Evolutionary conservation across 805 yeast genomes (phyloP).

Genomic region (Schwanniomyces polymorphus): DNA sequence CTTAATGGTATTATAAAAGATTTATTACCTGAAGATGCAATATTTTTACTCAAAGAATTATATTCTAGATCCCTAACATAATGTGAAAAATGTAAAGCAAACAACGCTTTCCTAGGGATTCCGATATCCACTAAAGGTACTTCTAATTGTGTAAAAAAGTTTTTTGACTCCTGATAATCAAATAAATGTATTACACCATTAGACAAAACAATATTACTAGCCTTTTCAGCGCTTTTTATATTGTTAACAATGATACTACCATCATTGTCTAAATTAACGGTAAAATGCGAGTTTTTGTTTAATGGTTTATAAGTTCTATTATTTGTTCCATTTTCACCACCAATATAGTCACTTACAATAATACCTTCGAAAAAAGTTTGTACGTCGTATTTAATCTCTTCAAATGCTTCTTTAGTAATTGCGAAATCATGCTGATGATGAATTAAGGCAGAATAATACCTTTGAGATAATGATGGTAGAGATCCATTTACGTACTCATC

Average conservation of each 20-base stretch:
- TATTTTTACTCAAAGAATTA: constrained; percentile 53
- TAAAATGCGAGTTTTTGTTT: constrained; percentile 11
- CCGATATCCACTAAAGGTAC: constrained; percentile 21
- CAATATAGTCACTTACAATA: constrained; percentile 24
- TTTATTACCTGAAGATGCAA: constrained; percentile 51
- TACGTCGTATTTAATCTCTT: constrained; percentile 31
- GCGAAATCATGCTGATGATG: constrained; percentile 14
- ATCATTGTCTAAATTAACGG: constrained; percentile 7
- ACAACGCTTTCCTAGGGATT: constrained; percentile 34
- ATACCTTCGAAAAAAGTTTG: constrained; percentile 22
- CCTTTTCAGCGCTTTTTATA: constrained; percentile 13
- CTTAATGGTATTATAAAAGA: constrained; percentile 58
- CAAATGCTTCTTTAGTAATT: constrained; percentile 29
- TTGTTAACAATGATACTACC: constrained; percentile 19
- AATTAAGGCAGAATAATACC: constrained; percentile 28
- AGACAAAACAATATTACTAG: constrained; percentile 18
- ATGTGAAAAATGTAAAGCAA: constrained; percentile 48
- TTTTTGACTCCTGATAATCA: constrained; percentile 9
- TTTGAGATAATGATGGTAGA: constrained; percentile 22
- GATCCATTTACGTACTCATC: constrained; percentile 25
- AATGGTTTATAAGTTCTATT: constrained; percentile 5
- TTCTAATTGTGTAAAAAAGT: constrained; percentile 20
- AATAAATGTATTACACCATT: constrained; percentile 39
- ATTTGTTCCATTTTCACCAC: constrained; percentile 30
- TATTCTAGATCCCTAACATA: constrained; percentile 72